Percentiles rank a stretch among this genome's conserved stretches.
phyloP scores from a whole-genome alignment of 2,329 filamentous ascomycete genomes.

The Fusarium sp. region DNA sequence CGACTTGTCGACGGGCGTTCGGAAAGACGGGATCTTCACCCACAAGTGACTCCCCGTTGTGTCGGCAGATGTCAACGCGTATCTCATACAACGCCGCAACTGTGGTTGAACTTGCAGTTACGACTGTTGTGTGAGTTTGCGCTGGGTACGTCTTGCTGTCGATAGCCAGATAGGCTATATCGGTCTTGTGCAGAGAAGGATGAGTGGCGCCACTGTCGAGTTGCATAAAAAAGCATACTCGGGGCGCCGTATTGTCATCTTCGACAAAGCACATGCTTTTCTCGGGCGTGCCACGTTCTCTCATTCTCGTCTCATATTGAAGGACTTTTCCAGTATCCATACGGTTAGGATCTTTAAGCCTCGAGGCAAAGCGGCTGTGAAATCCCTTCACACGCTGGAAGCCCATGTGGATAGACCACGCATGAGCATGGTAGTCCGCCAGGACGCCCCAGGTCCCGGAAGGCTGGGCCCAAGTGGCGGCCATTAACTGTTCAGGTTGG shows the following conservation, averaged over 20 bases:
- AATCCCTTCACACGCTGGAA: conserved; percentile 37
- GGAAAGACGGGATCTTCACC: conserved; percentile 37
- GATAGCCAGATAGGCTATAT: conserved; percentile 35
- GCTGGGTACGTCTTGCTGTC: conserved; percentile 29
- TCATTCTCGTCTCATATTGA: conserved; percentile 22
- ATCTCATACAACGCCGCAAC: conserved; percentile 34
- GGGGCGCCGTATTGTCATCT: conserved; percentile 25
- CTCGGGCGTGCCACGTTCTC: background rate
- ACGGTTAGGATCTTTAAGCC: background rate
- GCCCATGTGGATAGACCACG: conserved; percentile 41
- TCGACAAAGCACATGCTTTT: conserved; percentile 5
- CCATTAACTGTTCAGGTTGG: conserved; percentile 31
- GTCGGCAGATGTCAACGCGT: conserved; percentile 38
- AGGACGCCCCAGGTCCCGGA: background rate
- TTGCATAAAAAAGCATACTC: conserved; percentile 40
- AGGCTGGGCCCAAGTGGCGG: conserved; percentile 39
- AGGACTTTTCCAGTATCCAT: conserved; percentile 19
- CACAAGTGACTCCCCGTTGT: conserved; percentile 39
- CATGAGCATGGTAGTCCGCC: background rate
- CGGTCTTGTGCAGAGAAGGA: conserved; percentile 31
- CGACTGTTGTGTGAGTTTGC: conserved; percentile 26
- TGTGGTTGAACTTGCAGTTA: conserved; percentile 23
- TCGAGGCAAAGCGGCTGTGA: conserved; percentile 22
- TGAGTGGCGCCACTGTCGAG: conserved; percentile 39
- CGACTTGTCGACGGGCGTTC: conserved; percentile 33